Evolutionary conservation across 2,329 filamentous ascomycete genomes (phyloP).

Genomic region (Exserohilum turcica): DNA sequence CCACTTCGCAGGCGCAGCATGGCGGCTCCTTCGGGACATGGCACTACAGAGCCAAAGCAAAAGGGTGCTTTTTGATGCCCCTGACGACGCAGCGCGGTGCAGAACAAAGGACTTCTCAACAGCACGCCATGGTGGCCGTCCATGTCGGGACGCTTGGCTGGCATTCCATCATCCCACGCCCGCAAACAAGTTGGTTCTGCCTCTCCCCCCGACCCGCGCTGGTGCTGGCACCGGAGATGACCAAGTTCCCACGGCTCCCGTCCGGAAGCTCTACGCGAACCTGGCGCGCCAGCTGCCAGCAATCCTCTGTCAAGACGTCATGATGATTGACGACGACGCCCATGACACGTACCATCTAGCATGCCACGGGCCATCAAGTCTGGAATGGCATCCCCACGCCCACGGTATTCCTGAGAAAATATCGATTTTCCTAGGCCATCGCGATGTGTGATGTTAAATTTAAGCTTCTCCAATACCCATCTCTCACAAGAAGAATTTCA

Average conservation of each 20-base stretch:
- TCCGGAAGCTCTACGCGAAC: neutral
- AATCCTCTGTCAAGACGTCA: constrained; percentile 6
- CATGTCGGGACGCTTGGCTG: neutral
- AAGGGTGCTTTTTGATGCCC: neutral
- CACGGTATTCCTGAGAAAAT: constrained; percentile 18
- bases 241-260: neutral
- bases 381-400: constrained; percentile 26
- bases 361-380: constrained; percentile 8
- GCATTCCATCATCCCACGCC: neutral
- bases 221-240: neutral
- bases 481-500: constrained; percentile 2
- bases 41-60: no score
- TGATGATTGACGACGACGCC: neutral
- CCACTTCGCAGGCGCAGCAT: constrained; percentile 10
- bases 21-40: constrained; percentile 5
- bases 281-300: neutral
- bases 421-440: constrained; percentile 16
- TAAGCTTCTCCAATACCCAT: constrained; percentile 4
- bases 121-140: neutral
- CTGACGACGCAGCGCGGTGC: neutral
- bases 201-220: neutral
- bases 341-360: constrained; percentile 16
- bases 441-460: constrained; percentile 34
- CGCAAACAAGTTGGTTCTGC: neutral
- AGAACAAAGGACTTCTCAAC: neutral